Conservation (phyloP, 805 yeast species). For the Ogataea parapolymorpha region DNA sequence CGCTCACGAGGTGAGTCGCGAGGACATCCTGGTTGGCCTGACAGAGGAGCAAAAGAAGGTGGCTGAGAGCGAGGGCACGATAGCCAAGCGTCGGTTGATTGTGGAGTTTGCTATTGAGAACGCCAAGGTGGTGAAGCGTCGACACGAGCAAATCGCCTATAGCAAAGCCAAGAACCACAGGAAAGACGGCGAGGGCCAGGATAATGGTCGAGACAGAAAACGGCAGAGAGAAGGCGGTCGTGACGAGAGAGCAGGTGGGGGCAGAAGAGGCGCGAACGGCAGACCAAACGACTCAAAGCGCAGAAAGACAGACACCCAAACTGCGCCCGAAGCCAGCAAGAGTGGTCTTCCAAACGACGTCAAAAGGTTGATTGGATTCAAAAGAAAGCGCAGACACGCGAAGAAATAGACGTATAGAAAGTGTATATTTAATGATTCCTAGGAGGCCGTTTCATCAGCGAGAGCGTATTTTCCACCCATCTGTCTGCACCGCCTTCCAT, state of each 20-base stretch:
- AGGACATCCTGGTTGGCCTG: slow-evolving; percentile 70
- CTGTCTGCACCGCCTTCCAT: slow-evolving; percentile 88
- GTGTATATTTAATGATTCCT: slow-evolving; percentile 49
- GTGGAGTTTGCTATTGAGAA: slow-evolving; percentile 96
- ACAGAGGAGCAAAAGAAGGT: slow-evolving; percentile 61
- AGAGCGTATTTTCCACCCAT: slow-evolving; percentile 81
- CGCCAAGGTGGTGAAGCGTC: slow-evolving; percentile 88
- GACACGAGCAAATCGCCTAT: slow-evolving; percentile 59
- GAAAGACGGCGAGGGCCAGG: slow-evolving; percentile 23
- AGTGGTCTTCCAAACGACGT: slow-evolving; percentile 46
- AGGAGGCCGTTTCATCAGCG: slow-evolving; percentile 65
- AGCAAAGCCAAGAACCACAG: slow-evolving; percentile 26
- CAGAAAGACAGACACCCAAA: slow-evolving; percentile 16
- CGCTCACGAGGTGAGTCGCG: slow-evolving; percentile 76
- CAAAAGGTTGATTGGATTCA: slow-evolving; percentile 62
- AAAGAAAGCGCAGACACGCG: slow-evolving; percentile 57
- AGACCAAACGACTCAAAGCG: background rate
- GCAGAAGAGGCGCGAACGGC: slow-evolving; percentile 6
- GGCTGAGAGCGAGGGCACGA: slow-evolving; percentile 48
- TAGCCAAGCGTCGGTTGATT: slow-evolving; percentile 69
- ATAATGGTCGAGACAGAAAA: slow-evolving; percentile 25
- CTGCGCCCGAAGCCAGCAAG: slow-evolving; percentile 6
- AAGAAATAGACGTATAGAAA: slow-evolving; percentile 27
- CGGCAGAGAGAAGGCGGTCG: slow-evolving; percentile 8
- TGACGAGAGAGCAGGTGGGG: slow-evolving; percentile 7